A percentile compares a stretch with the other conserved stretches of the same genome.
Evolutionary conservation across 768 basidiomycete genomes (phyloP).

Genomic region (Auricularia sp.): DNA sequence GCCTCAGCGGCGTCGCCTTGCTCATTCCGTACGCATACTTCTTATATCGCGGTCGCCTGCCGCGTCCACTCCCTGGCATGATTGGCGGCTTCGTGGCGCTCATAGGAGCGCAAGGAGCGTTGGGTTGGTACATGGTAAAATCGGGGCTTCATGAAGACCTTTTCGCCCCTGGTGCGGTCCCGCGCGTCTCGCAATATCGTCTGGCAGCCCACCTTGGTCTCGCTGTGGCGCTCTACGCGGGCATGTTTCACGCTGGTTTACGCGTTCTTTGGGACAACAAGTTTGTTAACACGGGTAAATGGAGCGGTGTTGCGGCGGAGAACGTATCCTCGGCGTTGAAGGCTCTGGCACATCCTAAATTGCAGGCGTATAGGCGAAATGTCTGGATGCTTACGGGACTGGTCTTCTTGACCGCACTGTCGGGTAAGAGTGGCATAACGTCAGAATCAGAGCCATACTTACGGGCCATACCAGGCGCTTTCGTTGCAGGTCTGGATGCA

Average conservation of each 20-base stretch:
- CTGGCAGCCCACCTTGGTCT: slow-evolving; percentile 91
- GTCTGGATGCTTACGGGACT: slow-evolving; percentile 60
- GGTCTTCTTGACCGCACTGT: slow-evolving; percentile 85
- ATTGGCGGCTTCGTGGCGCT: slow-evolving; percentile 66
- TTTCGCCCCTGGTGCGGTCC: slow-evolving; percentile 75
- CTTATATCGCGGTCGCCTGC: slow-evolving; percentile 55
- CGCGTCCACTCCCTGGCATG: slow-evolving; percentile 48
- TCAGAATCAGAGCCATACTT: too few species aligned
- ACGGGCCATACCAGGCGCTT: slow-evolving; percentile 55
- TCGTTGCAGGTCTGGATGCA: slow-evolving; percentile 95
- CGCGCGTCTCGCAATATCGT: slow-evolving; percentile 93
- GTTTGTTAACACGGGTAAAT: slow-evolving; percentile 45
- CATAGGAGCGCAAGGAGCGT: slow-evolving; percentile 81
- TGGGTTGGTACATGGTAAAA: slow-evolving; percentile 99
- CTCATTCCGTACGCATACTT: slow-evolving; percentile 81
- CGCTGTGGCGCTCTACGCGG: slow-evolving; percentile 83
- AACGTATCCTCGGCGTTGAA: slow-evolving; percentile 29
- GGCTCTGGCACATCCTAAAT: slow-evolving; percentile 44
- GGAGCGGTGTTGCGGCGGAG: slow-evolving; percentile 43
- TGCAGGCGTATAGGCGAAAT: slow-evolving; percentile 48
- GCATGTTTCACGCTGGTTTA: slow-evolving; percentile 81
- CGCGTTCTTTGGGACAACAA: slow-evolving; percentile 71
- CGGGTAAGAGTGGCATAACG: slow-evolving; percentile 44
- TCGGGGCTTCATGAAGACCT: slow-evolving; percentile 83
- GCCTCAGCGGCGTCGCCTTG: slow-evolving; percentile 74